Conservation (phyloP, 306 rosid genomes). For the Fagus crenata region DNA sequence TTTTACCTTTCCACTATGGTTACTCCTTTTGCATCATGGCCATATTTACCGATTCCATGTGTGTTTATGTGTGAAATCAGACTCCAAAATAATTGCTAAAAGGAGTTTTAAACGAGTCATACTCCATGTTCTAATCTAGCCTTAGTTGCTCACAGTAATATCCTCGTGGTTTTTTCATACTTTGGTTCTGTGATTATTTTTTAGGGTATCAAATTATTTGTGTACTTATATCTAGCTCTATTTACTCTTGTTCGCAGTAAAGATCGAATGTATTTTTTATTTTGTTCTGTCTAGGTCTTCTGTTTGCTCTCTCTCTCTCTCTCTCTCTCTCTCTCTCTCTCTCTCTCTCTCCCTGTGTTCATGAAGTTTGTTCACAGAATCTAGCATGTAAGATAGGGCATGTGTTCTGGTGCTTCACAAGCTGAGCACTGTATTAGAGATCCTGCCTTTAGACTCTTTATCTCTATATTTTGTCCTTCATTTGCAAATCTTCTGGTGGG, state of each 20-base stretch:
- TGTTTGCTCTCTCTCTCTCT: background rate
- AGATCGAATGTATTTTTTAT: background rate
- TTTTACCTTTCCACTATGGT: background rate
- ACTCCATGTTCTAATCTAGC: background rate
- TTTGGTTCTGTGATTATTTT: background rate
- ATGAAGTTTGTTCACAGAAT: background rate
- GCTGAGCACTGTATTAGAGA: background rate
- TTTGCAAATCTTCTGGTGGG: background rate
- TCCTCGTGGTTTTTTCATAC: background rate
- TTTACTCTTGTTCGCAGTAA: background rate
- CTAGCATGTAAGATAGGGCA: background rate
- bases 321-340: no score
- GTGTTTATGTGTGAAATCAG: background rate
- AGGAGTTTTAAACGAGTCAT: background rate
- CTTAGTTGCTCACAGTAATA: background rate
- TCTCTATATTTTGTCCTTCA: background rate
- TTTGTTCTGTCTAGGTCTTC: background rate
- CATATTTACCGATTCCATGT: background rate
- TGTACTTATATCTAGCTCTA: background rate
- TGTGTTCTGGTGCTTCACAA: background rate
- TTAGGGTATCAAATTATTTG: background rate
- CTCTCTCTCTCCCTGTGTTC: background rate
- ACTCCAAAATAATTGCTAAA: background rate
- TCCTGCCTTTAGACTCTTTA: background rate
- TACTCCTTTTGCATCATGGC: background rate